A percentile compares a stretch with the other conserved stretches of the same genome.
Evolutionary conservation across 768 basidiomycete species (phyloP).

Genomic region (Tricholoma sp.): DNA sequence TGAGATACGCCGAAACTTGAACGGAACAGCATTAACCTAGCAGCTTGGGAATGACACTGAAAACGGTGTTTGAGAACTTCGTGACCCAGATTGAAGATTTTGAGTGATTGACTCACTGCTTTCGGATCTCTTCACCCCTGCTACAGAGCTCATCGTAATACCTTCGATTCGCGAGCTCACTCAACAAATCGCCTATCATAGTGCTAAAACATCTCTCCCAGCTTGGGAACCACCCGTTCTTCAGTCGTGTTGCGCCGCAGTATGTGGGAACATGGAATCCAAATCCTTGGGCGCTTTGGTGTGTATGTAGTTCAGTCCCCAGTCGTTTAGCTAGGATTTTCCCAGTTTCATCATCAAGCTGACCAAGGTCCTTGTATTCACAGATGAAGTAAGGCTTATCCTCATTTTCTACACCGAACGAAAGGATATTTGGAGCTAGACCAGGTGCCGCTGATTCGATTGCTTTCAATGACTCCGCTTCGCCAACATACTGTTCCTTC

Average conservation of each 20-base stretch:
- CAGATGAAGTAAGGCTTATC: slow-evolving; percentile 64
- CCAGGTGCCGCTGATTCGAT: slow-evolving; percentile 64
- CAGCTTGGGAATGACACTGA: slow-evolving; percentile 69
- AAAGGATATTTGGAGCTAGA: slow-evolving; percentile 54
- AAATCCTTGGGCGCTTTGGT: slow-evolving; percentile 50
- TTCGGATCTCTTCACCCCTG: not conserved
- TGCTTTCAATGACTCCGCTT: slow-evolving; percentile 61
- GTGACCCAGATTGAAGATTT: not conserved
- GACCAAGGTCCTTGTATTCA: slow-evolving; percentile 59
- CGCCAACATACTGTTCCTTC: slow-evolving; percentile 61
- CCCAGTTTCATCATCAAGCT: slow-evolving; percentile 43
- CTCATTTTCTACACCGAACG: slow-evolving; percentile 35
- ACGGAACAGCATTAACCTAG: slow-evolving; percentile 32
- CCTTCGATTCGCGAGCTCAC: slow-evolving; percentile 37
- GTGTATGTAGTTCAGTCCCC: slow-evolving; percentile 60
- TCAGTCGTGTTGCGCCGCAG: slow-evolving; percentile 65
- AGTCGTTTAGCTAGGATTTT: slow-evolving; percentile 51
- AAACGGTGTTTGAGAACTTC: not conserved
- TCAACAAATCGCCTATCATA: slow-evolving; percentile 56
- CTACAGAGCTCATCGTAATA: slow-evolving; percentile 39
- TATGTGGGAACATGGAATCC: slow-evolving; percentile 74
- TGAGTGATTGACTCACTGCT: not conserved
- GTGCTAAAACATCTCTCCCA: slow-evolving; percentile 68
- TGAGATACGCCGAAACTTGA: not conserved
- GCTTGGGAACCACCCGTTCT: slow-evolving; percentile 66